Evolutionary conservation across 2,329 filamentous ascomycete genomes (phyloP).

Genomic region (Pseudogymnoascus sp.): DNA sequence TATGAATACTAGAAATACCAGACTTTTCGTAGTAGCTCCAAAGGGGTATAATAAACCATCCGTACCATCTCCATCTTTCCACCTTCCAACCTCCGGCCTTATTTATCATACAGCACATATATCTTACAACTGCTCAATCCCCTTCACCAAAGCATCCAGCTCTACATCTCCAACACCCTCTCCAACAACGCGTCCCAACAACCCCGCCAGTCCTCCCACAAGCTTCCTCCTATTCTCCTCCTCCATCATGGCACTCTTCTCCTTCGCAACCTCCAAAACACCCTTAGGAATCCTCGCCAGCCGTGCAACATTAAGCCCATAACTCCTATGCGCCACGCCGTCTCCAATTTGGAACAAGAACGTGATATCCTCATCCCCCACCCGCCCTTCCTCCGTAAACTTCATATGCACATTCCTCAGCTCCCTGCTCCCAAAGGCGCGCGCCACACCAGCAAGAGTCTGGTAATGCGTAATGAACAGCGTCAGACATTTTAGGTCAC

Average conservation of each 20-base stretch:
- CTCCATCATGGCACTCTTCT: conserved; percentile 75
- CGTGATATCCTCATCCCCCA: conserved; percentile 69
- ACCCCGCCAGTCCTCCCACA: conserved; percentile 33
- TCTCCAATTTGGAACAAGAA: conserved; percentile 91
- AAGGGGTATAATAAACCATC: conserved; percentile 6
- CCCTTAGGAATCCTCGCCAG: conserved; percentile 71
- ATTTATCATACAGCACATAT: neutral
- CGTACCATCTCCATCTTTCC: neutral
- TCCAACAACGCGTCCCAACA: conserved; percentile 23
- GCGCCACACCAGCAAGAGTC: conserved; percentile 63
- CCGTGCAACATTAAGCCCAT: conserved; percentile 87
- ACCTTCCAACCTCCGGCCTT: neutral
- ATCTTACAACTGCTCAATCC: conserved; percentile 50
- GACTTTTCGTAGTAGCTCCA: neutral
- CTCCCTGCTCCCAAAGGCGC: conserved; percentile 55
- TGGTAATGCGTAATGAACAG: conserved; percentile 99
- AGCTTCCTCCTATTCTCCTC: conserved; percentile 58
- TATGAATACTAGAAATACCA: neutral
- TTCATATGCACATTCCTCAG: conserved; percentile 90
- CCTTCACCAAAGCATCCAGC: conserved; percentile 23
- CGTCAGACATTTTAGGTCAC: conserved; percentile 66
- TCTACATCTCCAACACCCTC: conserved; percentile 16
- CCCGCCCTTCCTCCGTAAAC: conserved; percentile 47
- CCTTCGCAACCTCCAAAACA: conserved; percentile 71
- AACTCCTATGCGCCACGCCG: conserved; percentile 86